These are phyloP conservation scores for Solanum microdontum DNA, from an alignment of 257 asterid species.

Conservation along the genomic window DNA sequence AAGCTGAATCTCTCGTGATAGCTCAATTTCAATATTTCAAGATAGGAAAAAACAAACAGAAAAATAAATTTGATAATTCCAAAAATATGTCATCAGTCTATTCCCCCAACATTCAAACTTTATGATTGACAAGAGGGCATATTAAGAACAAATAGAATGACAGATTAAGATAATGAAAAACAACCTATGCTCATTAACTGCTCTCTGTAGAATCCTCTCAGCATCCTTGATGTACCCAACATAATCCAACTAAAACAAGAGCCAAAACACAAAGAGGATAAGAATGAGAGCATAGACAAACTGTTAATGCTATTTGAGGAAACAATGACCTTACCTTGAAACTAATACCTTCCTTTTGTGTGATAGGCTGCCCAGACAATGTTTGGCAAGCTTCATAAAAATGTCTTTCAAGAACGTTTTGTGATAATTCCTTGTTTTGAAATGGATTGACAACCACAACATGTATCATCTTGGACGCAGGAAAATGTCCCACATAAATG, in stretches of 20 bases:
- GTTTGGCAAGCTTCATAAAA: conserved; percentile 78
- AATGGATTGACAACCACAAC: conserved; percentile 86
- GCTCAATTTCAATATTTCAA: neutral
- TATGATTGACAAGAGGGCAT: neutral
- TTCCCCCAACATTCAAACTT: neutral
- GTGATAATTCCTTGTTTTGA: conserved; percentile 78
- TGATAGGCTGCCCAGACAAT: conserved; percentile 35
- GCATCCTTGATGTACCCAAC: conserved; percentile 76
- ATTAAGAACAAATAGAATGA: neutral
- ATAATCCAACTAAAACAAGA: conserved; percentile 52
- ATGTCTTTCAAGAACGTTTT: conserved; percentile 80
- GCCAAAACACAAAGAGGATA: neutral
- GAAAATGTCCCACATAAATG: conserved; percentile 70
- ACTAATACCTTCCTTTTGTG: conserved; percentile 35
- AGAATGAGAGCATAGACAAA: conserved; percentile 1
- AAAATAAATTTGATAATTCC: neutral
- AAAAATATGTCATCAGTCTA: neutral
- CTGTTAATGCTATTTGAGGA: neutral
- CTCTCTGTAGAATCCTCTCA: conserved; percentile 59
- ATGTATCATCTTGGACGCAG: conserved; percentile 56
- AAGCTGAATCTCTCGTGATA: neutral
- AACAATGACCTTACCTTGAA: conserved; percentile 51
- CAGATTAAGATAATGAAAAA: conserved; percentile 3
- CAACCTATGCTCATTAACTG: conserved; percentile 69
- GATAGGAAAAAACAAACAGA: neutral